A percentile compares a stretch with the other conserved stretches of the same genome.
phyloP scores from a whole-genome alignment of 2,329 filamentous ascomycete species.

The Bipolaris victoriae region DNA sequence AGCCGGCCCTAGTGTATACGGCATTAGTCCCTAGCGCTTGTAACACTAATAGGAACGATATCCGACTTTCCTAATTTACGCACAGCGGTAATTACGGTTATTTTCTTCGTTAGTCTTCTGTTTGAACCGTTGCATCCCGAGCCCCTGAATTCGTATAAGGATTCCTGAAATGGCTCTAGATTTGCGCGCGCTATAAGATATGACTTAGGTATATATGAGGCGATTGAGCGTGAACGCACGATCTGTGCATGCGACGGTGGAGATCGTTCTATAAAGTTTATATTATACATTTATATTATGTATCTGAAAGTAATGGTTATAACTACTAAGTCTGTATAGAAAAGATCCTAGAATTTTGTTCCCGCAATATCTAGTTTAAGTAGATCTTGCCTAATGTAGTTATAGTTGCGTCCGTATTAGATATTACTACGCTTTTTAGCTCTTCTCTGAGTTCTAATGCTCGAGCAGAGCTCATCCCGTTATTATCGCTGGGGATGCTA shows the following conservation, averaged over 20 bases:
- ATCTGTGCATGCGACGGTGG: not conserved
- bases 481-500: constrained; percentile 3
- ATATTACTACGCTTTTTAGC: not conserved
- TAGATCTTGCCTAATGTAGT: not conserved
- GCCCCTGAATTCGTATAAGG: not conserved
- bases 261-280: not conserved
- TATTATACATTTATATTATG: not conserved
- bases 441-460: constrained; percentile 4
- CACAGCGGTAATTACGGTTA: not conserved
- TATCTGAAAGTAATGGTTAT: not conserved
- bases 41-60: not conserved
- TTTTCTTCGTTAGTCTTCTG: not conserved
- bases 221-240: not conserved
- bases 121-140: not conserved
- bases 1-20: not conserved
- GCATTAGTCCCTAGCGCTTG: not conserved
- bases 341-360: not conserved
- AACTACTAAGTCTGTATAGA: not conserved
- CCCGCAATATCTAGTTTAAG: not conserved
- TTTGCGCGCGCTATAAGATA: not conserved
- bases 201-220: not conserved
- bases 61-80: not conserved
- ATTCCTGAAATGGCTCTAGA: not conserved
- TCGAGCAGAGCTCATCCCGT: constrained; percentile 1
- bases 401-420: not conserved